Evolutionary conservation across 2,329 filamentous ascomycete species (phyloP).

Genomic region (Hysterium pulicare): DNA sequence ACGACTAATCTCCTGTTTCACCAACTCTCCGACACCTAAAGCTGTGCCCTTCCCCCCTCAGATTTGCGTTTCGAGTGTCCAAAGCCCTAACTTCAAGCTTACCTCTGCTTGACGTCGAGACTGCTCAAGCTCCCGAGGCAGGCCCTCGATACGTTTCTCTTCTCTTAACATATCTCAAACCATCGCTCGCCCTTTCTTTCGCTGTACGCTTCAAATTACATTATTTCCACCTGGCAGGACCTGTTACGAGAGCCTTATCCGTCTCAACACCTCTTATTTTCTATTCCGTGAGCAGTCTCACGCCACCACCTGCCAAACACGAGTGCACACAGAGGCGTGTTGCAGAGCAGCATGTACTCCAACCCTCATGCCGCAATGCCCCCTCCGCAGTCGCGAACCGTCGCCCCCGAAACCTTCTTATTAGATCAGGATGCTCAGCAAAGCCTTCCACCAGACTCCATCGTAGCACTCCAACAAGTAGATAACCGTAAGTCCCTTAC

Average conservation of each 20-base stretch:
- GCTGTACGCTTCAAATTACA: slow-evolving; percentile 35
- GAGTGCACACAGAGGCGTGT: slow-evolving; percentile 28
- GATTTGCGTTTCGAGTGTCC: slow-evolving; percentile 37
- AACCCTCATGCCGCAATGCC: slow-evolving; percentile 69
- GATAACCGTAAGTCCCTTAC: slow-evolving; percentile 74
- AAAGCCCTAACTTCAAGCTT: slow-evolving; percentile 31
- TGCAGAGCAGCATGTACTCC: slow-evolving; percentile 48
- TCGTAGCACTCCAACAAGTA: slow-evolving; percentile 96
- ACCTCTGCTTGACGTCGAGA: slow-evolving; percentile 32
- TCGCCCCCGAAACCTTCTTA: slow-evolving; percentile 97
- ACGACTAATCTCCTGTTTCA: slow-evolving; percentile 40
- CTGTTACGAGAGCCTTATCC: slow-evolving; percentile 27
- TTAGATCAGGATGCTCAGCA: slow-evolving; percentile 96
- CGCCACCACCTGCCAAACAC: too few relatives aligned
- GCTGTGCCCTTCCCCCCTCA: slow-evolving; percentile 36
- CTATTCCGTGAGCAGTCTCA: too few relatives aligned
- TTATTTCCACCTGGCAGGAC: slow-evolving; percentile 38
- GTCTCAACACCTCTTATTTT: slow-evolving; percentile 19
- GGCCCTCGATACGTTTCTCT: slow-evolving; percentile 39
- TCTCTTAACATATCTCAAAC: slow-evolving; percentile 36
- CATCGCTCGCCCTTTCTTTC: slow-evolving; percentile 32
- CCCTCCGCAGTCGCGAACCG: slow-evolving; percentile 64
- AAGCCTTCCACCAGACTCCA: slow-evolving; percentile 90
- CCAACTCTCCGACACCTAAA: slow-evolving; percentile 39
- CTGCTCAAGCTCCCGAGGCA: slow-evolving; percentile 34